These are phyloP conservation scores for Penicillium sp. DNA, from an alignment of 2,329 filamentous ascomycete species.

Conservation along the genomic window DNA sequence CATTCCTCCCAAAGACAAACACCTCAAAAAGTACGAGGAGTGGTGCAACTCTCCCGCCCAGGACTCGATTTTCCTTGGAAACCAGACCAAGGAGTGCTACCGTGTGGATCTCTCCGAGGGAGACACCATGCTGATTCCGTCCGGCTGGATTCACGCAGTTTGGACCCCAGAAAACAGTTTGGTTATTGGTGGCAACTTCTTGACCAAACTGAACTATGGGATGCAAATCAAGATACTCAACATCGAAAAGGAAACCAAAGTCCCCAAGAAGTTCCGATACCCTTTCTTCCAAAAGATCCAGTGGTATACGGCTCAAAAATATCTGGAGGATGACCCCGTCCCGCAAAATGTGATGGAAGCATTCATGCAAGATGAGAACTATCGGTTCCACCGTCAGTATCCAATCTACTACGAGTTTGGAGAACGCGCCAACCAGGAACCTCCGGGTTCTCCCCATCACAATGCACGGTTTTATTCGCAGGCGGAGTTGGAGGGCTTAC, in stretches of 20 bases:
- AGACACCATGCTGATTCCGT: conserved; percentile 70
- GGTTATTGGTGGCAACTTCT: conserved; percentile 70
- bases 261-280: conserved; percentile 65
- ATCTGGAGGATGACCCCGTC: conserved; percentile 64
- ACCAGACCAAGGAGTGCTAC: conserved; percentile 66
- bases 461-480: conserved; percentile 64
- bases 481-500: conserved; percentile 60
- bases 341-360: conserved; percentile 56
- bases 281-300: conserved; percentile 69
- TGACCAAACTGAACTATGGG: conserved; percentile 64
- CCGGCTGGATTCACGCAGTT: conserved; percentile 70
- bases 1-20: conserved; percentile 66
- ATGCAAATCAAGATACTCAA: conserved; percentile 67
- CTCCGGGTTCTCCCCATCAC: conserved; percentile 54
- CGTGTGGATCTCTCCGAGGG: conserved; percentile 65
- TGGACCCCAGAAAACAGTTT: conserved; percentile 69
- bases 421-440: conserved; percentile 53
- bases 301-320: conserved; percentile 66
- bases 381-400: conserved; percentile 53
- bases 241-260: conserved; percentile 67
- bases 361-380: conserved; percentile 56
- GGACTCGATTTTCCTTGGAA: conserved; percentile 64
- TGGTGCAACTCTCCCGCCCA: conserved; percentile 68
- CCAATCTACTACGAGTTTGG: conserved; percentile 61
- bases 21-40: conserved; percentile 69